A percentile compares a stretch with the other conserved stretches of the same genome.
Evolutionary conservation across 768 basidiomycete genomes (phyloP).

Genomic region (Dendrothele bispora): DNA sequence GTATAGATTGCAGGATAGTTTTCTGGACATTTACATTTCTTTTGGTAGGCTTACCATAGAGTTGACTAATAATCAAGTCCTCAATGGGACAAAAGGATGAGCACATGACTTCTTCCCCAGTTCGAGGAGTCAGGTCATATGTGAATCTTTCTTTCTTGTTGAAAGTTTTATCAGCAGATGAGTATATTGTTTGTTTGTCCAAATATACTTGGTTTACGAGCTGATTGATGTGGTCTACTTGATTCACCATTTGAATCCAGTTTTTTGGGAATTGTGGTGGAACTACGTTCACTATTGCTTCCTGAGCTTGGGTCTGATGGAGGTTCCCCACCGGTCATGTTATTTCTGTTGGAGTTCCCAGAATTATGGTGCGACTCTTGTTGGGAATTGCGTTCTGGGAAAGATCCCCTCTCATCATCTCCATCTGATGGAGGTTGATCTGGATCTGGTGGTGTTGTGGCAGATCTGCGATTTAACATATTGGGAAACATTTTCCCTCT

Average conservation of each 20-base stretch:
- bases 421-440: too few species aligned
- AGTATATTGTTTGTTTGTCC: background rate
- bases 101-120: background rate
- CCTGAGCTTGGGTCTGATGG: conserved; percentile 1
- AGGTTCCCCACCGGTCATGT: too few species aligned
- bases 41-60: background rate
- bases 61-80: background rate
- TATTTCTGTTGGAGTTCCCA: too few species aligned
- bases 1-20: background rate
- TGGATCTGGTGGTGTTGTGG: too few species aligned
- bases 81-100: background rate
- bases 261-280: background rate
- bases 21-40: background rate
- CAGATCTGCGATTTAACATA: too few species aligned
- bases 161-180: background rate
- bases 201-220: background rate
- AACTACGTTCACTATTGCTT: background rate
- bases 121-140: background rate
- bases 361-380: too few species aligned
- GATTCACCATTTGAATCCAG: background rate
- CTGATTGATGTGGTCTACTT: background rate
- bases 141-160: background rate
- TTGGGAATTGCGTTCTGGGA: too few species aligned
- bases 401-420: too few species aligned
- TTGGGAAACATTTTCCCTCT: too few species aligned